Evolutionary conservation across 148 eudicot species (phyloP).

Genomic region (Chenopodium berlandieri): DNA sequence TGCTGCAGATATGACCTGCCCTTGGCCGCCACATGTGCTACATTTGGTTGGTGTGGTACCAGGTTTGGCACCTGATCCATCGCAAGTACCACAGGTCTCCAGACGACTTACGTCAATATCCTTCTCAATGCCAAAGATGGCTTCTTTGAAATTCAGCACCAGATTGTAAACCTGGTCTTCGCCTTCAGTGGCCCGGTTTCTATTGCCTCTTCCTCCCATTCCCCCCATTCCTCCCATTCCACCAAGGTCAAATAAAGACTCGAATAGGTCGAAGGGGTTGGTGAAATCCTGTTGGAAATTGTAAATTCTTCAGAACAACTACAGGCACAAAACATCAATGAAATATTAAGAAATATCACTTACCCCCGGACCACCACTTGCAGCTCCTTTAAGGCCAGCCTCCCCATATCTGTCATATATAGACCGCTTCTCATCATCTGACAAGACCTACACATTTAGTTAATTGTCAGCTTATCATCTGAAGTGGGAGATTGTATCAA

Average conservation of each 20-base stretch:
- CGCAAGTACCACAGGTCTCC: slow-evolving; percentile 75
- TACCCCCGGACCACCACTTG: slow-evolving; percentile 72
- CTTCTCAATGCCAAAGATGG: slow-evolving; percentile 86
- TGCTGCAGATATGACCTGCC: slow-evolving; percentile 84
- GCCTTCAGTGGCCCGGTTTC: slow-evolving; percentile 73
- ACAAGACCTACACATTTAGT: slow-evolving; percentile 59
- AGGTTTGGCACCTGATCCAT: slow-evolving; percentile 92
- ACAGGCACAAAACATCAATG: not conserved
- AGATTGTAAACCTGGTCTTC: slow-evolving; percentile 85
- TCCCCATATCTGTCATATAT: slow-evolving; percentile 95
- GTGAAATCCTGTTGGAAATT: slow-evolving; percentile 70
- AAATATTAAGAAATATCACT: slow-evolving; percentile 28
- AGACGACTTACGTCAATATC: slow-evolving; percentile 80
- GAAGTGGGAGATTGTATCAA: not conserved
- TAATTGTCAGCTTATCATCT: not conserved
- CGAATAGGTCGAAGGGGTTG: slow-evolving; percentile 93
- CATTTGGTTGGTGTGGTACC: slow-evolving; percentile 75
- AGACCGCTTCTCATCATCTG: slow-evolving; percentile 97
- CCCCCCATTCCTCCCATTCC: slow-evolving; percentile 64
- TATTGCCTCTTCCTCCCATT: slow-evolving; percentile 82
- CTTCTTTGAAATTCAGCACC: slow-evolving; percentile 83
- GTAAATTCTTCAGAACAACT: not conserved
- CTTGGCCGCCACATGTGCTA: slow-evolving; percentile 84
- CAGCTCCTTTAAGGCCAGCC: slow-evolving; percentile 89
- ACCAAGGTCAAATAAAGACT: slow-evolving; percentile 69